phyloP scores from a whole-genome alignment of 2,329 filamentous ascomycete species.

The Ophiobolus disseminans region DNA sequence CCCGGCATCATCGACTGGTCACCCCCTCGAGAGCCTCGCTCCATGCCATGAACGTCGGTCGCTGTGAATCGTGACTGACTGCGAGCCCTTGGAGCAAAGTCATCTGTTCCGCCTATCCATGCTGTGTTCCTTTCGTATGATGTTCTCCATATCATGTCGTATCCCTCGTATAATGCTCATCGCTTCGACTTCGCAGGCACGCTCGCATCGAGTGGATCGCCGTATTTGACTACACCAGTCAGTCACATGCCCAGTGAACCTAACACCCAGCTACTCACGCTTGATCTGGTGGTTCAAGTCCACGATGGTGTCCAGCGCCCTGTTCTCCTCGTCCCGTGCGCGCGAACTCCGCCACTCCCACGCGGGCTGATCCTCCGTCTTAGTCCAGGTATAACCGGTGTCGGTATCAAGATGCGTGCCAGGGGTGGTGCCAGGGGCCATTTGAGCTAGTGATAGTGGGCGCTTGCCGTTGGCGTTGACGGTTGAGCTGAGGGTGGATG shows the following conservation, averaged over 20 bases:
- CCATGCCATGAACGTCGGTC: no score
- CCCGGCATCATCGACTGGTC: no score
- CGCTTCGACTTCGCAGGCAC: conserved; percentile 34
- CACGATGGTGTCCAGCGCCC: conserved; percentile 45
- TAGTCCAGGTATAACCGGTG: conserved; percentile 49
- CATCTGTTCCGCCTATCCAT: no score
- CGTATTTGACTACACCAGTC: conserved; percentile 39
- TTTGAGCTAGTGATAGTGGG: conserved; percentile 28
- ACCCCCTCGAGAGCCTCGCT: no score
- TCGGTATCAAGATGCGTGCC: conserved; percentile 27
- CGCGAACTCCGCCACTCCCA: conserved; percentile 48
- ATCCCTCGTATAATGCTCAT: conserved; percentile 21
- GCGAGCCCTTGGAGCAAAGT: no score
- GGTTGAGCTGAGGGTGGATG: conserved; percentile 26
- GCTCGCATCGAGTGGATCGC: conserved; percentile 45
- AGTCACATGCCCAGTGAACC: conserved; percentile 3
- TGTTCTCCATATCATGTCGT: not conserved
- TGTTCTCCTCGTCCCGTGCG: conserved; percentile 45
- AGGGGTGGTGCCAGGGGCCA: conserved; percentile 14
- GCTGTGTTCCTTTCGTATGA: no score
- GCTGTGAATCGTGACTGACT: no score
- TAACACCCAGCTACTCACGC: conserved; percentile 25
- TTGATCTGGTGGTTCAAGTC: conserved; percentile 44
- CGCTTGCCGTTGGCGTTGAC: conserved; percentile 50
- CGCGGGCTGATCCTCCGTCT: conserved; percentile 47